Evolutionary conservation across 352 stramenopile species (phyloP).

Genomic region (Phytophthora hibernalis): DNA sequence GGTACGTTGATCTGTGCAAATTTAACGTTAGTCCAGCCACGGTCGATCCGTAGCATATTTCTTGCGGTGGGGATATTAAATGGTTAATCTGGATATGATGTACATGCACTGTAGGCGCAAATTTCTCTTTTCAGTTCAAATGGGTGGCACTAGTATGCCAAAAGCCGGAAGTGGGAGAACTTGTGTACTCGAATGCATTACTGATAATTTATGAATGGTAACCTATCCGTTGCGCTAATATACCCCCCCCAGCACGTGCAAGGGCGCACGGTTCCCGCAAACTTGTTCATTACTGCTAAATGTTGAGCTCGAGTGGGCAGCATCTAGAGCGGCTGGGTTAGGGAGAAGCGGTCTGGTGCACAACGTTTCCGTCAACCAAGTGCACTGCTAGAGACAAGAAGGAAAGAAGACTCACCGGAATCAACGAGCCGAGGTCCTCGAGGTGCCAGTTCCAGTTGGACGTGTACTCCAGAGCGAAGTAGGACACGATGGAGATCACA

Average conservation of each 20-base stretch:
- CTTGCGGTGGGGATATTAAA: no score
- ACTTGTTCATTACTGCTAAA: not conserved
- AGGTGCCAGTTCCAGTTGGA: constrained; percentile 42
- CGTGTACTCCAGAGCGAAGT: constrained; percentile 38
- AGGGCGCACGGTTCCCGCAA: not conserved
- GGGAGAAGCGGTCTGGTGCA: constrained; percentile 7
- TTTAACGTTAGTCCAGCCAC: no score
- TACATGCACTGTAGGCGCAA: no score
- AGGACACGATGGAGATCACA: constrained; percentile 28
- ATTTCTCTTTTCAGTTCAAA: no score
- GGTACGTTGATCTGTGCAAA: no score
- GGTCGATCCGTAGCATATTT: no score
- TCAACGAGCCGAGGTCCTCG: constrained; percentile 30
- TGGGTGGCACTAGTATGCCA: no score
- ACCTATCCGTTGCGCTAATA: not conserved
- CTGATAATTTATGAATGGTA: constrained; percentile 16
- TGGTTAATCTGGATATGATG: no score
- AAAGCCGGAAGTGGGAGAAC: no score
- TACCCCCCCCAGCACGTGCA: not conserved
- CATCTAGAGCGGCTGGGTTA: not conserved
- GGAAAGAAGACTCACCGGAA: constrained; percentile 12
- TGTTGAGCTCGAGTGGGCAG: not conserved
- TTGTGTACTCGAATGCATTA: no score
- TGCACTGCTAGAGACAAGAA: not conserved
- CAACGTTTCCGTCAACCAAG: not conserved